phyloP scores from a whole-genome alignment of 148 eudicot species.

The Spergularia bocconei region DNA sequence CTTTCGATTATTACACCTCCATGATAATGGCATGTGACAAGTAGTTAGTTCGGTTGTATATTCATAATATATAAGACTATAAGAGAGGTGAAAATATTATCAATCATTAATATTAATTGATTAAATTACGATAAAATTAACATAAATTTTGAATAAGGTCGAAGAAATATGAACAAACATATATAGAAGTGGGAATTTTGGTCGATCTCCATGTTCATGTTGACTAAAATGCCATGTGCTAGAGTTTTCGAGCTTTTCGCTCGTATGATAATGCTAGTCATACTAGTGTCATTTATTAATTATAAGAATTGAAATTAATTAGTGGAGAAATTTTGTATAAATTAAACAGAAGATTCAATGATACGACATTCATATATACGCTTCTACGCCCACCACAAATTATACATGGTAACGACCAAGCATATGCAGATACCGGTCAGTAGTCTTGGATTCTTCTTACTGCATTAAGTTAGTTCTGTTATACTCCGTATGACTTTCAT shows the following conservation, averaged over 20 bases:
- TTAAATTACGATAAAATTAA: too few species aligned
- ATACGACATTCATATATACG: neutral
- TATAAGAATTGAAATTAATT: neutral
- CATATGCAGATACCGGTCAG: slow-evolving; percentile 14
- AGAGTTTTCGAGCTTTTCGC: slow-evolving; percentile 8
- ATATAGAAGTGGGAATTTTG: slow-evolving; percentile 38
- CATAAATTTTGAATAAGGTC: neutral
- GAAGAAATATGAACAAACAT: slow-evolving; percentile 15
- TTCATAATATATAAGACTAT: neutral
- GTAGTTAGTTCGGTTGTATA: slow-evolving; percentile 21
- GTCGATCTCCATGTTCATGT: slow-evolving; percentile 45
- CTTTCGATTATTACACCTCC: slow-evolving; percentile 26
- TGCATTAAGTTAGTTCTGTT: neutral
- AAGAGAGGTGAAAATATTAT: neutral
- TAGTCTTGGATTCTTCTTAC: neutral
- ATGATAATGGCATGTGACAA: slow-evolving; percentile 42
- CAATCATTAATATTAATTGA: too few species aligned
- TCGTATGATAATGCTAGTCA: too few species aligned
- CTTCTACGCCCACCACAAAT: neutral
- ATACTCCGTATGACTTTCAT: too few species aligned
- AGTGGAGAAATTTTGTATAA: neutral
- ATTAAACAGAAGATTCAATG: neutral
- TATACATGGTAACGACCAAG: slow-evolving; percentile 29
- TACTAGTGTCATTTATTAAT: neutral
- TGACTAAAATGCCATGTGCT: slow-evolving; percentile 44